A percentile compares a stretch with the other conserved stretches of the same genome.
These are phyloP conservation scores for Paraglomus occultum DNA, from an alignment of 192 early-diverging fungal genomes.

Conservation along the genomic window DNA sequence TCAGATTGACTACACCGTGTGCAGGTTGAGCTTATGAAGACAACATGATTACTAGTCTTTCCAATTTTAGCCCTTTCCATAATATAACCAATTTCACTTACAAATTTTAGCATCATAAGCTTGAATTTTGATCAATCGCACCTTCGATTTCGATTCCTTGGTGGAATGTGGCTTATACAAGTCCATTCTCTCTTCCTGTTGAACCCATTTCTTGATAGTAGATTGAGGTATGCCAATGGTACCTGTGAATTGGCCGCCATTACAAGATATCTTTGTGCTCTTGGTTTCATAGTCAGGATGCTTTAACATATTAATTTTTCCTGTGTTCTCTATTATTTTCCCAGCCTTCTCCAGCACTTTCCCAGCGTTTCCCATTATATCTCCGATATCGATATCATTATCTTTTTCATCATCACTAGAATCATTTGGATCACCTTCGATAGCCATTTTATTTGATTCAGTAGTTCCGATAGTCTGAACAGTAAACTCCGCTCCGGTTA, in stretches of 20 bases:
- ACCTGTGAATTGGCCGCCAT: background rate
- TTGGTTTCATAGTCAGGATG: background rate
- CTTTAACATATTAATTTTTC: background rate
- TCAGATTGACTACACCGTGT: slow-evolving; percentile 55
- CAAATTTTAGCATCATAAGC: slow-evolving; percentile 30
- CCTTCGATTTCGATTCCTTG: background rate
- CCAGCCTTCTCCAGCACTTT: background rate
- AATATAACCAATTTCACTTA: background rate
- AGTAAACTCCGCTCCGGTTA: slow-evolving; percentile 6
- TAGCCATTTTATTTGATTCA: slow-evolving; percentile 25
- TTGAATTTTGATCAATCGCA: slow-evolving; percentile 31
- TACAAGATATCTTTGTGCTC: background rate
- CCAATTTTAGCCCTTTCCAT: too few relatives aligned
- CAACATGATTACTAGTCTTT: too few relatives aligned
- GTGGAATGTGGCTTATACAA: background rate
- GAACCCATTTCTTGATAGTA: background rate
- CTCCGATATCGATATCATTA: background rate
- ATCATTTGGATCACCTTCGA: slow-evolving; percentile 32
- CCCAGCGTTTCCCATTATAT: background rate
- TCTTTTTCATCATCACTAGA: too few relatives aligned
- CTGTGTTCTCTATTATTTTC: background rate
- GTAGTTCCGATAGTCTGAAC: slow-evolving; percentile 22
- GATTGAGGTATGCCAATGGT: background rate
- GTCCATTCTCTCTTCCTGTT: background rate
- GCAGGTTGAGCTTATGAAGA: slow-evolving; percentile 28